Evolutionary conservation across 1,139 yeast species (phyloP).

Genomic region (Geotrichum candidum): DNA sequence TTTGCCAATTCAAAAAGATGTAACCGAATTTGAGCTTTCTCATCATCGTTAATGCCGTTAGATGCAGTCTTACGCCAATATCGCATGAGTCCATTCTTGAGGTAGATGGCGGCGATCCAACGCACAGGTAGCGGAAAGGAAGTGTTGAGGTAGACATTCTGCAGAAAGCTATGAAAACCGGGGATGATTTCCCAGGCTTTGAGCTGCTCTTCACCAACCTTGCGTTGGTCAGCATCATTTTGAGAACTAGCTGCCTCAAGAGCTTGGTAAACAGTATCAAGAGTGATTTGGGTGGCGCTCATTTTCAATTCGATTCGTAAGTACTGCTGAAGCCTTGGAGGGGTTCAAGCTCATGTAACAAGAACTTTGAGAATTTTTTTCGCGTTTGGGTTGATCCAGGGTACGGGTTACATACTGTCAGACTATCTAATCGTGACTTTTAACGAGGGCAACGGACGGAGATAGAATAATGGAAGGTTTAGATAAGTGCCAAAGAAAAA

Average conservation of each 20-base stretch:
- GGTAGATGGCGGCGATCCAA: conserved; percentile 82
- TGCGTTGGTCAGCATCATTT: conserved; percentile 45
- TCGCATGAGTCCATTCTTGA: conserved; percentile 80
- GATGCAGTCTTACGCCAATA: conserved; percentile 71
- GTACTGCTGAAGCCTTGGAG: background rate
- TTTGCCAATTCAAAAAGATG: conserved; percentile 54
- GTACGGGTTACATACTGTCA: background rate
- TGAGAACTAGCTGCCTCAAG: conserved; percentile 50
- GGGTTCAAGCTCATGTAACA: background rate
- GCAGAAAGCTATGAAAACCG: conserved; percentile 56
- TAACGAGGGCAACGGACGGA: too few species aligned
- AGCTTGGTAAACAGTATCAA: conserved; percentile 21
- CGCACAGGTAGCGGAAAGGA: conserved; percentile 58
- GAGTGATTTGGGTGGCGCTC: background rate
- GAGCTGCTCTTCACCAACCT: conserved; percentile 62
- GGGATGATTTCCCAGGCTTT: conserved; percentile 58
- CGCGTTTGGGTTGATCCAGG: background rate
- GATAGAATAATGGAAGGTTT: too few species aligned
- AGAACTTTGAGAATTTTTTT: background rate
- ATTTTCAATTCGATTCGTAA: background rate
- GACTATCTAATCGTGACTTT: background rate
- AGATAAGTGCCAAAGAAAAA: too few species aligned
- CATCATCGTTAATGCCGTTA: conserved; percentile 56
- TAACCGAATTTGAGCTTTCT: conserved; percentile 56
- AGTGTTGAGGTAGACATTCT: conserved; percentile 55